These are phyloP conservation scores for Physcomitrium patens DNA, from an alignment of 225 moss, liverwort and hornwort genomes.

Conservation along the genomic window DNA sequence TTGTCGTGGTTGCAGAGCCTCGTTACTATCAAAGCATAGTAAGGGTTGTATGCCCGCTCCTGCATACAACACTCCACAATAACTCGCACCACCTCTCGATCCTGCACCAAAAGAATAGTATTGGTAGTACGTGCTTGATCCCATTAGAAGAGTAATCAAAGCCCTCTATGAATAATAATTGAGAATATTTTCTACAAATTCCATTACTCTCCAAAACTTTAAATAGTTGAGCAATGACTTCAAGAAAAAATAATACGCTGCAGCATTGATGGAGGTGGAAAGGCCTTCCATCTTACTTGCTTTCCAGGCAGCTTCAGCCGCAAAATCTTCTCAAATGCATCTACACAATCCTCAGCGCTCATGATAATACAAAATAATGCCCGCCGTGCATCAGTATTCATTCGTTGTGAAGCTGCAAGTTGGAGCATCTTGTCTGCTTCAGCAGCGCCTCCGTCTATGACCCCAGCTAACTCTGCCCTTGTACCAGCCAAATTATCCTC, in stretches of 20 bases:
- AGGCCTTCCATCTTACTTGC: slow-evolving; percentile 60
- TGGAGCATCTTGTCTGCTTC: slow-evolving; percentile 91
- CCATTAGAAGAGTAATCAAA: slow-evolving; percentile 3
- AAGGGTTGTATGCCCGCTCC: slow-evolving; percentile 86
- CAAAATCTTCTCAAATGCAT: slow-evolving; percentile 95
- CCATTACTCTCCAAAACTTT: neutral
- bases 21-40: slow-evolving; percentile 73
- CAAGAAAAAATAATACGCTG: neutral
- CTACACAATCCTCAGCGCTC: slow-evolving; percentile 92
- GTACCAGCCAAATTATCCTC: slow-evolving; percentile 42
- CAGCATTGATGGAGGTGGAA: neutral
- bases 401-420: slow-evolving; percentile 89
- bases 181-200: neutral
- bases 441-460: slow-evolving; percentile 74
- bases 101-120: slow-evolving; percentile 50
- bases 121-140: neutral
- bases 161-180: neutral
- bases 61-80: slow-evolving; percentile 97
- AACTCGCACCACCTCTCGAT: slow-evolving; percentile 91
- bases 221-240: slow-evolving; percentile 3
- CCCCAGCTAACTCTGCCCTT: slow-evolving; percentile 71
- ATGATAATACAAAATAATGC: slow-evolving; percentile 95
- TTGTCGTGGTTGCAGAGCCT: slow-evolving; percentile 90
- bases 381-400: slow-evolving; percentile 95
- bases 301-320: slow-evolving; percentile 91